Conservation (phyloP, 1,284 basidiomycete species). For the Marasmius tenuissimus region DNA sequence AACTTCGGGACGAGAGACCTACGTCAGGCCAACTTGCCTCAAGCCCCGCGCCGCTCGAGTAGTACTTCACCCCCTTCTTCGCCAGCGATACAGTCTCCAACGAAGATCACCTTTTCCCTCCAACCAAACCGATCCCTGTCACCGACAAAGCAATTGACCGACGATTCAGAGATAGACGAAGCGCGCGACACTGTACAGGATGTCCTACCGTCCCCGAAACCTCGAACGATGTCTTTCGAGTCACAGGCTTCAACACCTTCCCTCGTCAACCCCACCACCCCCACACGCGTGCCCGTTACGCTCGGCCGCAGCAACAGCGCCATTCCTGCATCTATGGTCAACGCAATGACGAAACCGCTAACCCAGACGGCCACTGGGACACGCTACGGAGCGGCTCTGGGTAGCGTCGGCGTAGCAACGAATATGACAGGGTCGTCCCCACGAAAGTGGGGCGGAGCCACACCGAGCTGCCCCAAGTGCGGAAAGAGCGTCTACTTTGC, state of each 20-base stretch:
- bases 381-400: slow-evolving; percentile 49
- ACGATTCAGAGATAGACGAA: slow-evolving; percentile 9
- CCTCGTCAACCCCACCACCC: slow-evolving; percentile 1
- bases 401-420: slow-evolving; percentile 20
- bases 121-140: neutral
- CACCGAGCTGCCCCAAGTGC: slow-evolving; percentile 57
- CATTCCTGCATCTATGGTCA: slow-evolving; percentile 7
- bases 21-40: slow-evolving; percentile 70
- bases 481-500: slow-evolving; percentile 63
- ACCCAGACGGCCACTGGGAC: slow-evolving; percentile 46
- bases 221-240: neutral
- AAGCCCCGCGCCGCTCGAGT: slow-evolving; percentile 24
- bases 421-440: slow-evolving; percentile 27
- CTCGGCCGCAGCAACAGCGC: slow-evolving; percentile 13
- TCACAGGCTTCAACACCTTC: neutral
- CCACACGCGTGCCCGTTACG: neutral
- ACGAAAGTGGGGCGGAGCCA: slow-evolving; percentile 42
- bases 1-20: slow-evolving; percentile 73
- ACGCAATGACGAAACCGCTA: slow-evolving; percentile 25
- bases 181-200: slow-evolving; percentile 2
- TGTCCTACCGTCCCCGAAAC: neutral
- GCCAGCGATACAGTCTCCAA: neutral
- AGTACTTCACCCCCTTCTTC: slow-evolving; percentile 9
- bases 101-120: neutral
- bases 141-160: neutral